Evolutionary conservation across 2,329 filamentous ascomycete genomes (phyloP).

Genomic region (Alternaria longipes): DNA sequence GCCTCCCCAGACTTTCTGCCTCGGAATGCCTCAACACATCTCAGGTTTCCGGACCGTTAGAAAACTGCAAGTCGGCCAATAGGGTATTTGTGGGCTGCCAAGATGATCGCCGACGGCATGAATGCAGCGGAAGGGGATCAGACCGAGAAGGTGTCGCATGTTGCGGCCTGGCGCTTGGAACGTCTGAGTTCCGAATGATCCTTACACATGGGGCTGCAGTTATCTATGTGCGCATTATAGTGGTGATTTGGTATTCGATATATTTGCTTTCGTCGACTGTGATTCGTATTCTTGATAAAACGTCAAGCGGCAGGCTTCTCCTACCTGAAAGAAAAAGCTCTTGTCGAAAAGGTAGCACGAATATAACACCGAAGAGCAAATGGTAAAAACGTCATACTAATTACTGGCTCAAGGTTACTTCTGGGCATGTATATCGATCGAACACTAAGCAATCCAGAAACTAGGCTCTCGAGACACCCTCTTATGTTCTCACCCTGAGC

Average conservation of each 20-base stretch:
- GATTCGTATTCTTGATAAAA: neutral
- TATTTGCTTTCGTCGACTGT: too few species aligned
- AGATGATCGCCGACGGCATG: constrained; percentile 11
- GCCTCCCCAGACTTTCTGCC: constrained; percentile 18
- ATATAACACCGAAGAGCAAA: neutral
- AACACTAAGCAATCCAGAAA: neutral
- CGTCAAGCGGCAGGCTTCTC: neutral
- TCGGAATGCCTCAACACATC: constrained; percentile 21
- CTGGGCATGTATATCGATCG: neutral
- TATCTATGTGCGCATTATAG: neutral
- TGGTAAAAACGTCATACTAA: neutral
- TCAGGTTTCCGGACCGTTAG: constrained; percentile 36
- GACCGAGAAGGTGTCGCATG: constrained; percentile 33
- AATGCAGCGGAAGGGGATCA: constrained; percentile 22
- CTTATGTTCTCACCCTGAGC: neutral
- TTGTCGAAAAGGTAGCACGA: neutral
- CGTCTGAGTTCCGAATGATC: constrained; percentile 29
- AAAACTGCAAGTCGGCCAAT: constrained; percentile 13
- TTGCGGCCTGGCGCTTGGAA: constrained; percentile 29
- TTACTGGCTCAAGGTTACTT: neutral
- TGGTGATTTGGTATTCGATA: neutral
- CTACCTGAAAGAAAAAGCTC: neutral
- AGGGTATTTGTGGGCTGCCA: neutral
- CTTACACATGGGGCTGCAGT: constrained; percentile 1
- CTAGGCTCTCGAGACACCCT: neutral